Evolutionary conservation across 1,284 basidiomycete species (phyloP).

Genomic region (Paramarasmius palmivorus): DNA sequence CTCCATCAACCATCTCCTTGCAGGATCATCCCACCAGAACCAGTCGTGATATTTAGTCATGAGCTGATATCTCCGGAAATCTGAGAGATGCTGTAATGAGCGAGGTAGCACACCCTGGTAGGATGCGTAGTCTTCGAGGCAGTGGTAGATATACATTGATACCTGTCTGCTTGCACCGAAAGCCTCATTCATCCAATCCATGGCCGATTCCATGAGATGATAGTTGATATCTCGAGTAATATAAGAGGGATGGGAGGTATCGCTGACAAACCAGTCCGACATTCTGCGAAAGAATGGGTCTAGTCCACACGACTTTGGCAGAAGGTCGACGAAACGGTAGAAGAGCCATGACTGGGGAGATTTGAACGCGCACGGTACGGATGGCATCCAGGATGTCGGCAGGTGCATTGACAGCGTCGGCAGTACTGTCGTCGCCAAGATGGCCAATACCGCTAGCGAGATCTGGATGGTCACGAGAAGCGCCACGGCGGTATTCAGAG

Average conservation of each 20-base stretch:
- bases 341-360: slow-evolving; percentile 1
- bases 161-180: background rate
- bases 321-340: background rate
- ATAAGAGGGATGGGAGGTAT: background rate
- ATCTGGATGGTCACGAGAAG: background rate
- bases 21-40: slow-evolving; percentile 5
- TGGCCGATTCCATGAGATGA: background rate
- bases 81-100: background rate
- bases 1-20: background rate
- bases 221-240: background rate
- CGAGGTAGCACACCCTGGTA: background rate
- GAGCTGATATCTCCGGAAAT: background rate
- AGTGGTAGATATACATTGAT: background rate
- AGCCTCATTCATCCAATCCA: slow-evolving; percentile 1
- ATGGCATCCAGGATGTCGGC: background rate
- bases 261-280: background rate
- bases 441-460: background rate
- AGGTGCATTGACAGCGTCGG: background rate
- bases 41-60: slow-evolving; percentile 2
- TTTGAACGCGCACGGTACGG: background rate
- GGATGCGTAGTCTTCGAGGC: slow-evolving; percentile 1
- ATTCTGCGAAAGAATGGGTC: background rate
- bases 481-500: background rate
- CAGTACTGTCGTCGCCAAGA: background rate
- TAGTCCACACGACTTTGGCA: background rate